Evolutionary conservation across 306 rosid species (phyloP).

Genomic region (Pachyrhizus erosus): DNA sequence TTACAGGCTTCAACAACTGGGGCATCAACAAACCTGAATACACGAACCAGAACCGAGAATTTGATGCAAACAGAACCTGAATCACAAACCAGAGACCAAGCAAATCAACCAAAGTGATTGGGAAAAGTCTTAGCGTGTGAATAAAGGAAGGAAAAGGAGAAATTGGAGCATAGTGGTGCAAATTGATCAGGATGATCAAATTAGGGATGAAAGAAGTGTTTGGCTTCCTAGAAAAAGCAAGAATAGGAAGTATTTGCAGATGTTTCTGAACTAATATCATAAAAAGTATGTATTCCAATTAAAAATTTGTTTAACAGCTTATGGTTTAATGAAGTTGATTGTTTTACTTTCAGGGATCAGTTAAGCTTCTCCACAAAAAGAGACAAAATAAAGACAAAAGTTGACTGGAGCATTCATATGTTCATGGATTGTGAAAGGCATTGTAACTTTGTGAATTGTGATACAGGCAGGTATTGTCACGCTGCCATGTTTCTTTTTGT

Average conservation of each 20-base stretch:
- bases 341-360: neutral
- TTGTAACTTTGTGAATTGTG: neutral
- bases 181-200: neutral
- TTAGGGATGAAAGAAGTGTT: neutral
- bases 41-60: neutral
- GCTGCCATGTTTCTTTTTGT: neutral
- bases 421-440: neutral
- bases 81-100: neutral
- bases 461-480: neutral
- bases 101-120: neutral
- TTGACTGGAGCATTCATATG: neutral
- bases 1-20: neutral
- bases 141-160: neutral
- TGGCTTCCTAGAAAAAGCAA: neutral
- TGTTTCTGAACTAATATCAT: neutral
- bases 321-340: neutral
- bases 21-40: neutral
- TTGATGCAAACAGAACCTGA: neutral
- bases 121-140: neutral
- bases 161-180: neutral
- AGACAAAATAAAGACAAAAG: neutral
- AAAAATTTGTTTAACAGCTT: neutral
- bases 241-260: neutral
- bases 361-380: neutral
- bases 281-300: neutral